Base-by-base conservation (phyloP, 805 yeast genomes). In the Grigorovia humatica region DNA sequence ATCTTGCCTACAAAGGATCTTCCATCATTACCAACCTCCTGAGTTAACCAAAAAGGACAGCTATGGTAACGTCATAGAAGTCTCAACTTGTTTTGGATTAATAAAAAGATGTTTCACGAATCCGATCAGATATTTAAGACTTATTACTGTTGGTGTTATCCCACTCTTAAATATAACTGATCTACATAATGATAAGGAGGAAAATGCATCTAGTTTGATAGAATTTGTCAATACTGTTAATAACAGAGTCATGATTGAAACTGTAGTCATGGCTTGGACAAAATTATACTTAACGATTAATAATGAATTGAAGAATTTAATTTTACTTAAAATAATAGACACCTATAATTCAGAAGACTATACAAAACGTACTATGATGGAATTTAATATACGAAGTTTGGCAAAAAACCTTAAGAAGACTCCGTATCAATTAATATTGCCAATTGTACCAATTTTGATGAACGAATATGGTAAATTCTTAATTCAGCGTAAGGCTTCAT, bases 391-490 rank as follows among this genome's bases (percentile, higher is more conserved):
- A 4, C 69, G 78, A 20, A 68, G 74, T 38, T 74, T 85, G 12
- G 83, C 96, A 0, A 59, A 69, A 17, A 71, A 79, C 1, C 78
- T 79, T 57, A 67, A 72, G 1, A 69, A 78, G 40, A 79, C 96
- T 0, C 83, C 95, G 0, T 89, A 91, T 79, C 87, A 85, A 62
- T 67, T 91, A 13, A 70, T 88, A 19, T 80, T 86, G 8, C 96
- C 96, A 0, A 86, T 80, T 54, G 75, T 93, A 59, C 89, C 91
- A 2, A 77, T 82, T 40, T 72, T 89, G 8, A 77, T 90, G 42
- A 77, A 80, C 44, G 76, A 76, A 23, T 74, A 88, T 17, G 81
- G 88, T 3, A 79, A 79, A 55, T 73, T 74, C 45, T 61, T 79
- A 45, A 68, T 70, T 7, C 67, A 73, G 2, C 77, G 77, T 51